Base-by-base conservation (phyloP, 805 yeast species). In the Saturnispora besseyi region DNA sequence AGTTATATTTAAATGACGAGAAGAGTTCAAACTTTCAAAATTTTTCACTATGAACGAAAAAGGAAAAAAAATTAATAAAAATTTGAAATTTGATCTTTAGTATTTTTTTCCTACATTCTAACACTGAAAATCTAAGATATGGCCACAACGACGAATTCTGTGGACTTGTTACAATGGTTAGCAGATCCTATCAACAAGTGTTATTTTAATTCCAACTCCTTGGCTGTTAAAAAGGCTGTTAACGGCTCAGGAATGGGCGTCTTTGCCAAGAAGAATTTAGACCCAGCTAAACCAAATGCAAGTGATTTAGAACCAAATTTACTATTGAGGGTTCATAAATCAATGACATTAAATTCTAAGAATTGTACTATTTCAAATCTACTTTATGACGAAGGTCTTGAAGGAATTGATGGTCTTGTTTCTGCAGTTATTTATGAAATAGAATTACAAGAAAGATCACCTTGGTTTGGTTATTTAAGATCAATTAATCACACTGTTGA, bases 361-460 rank as follows among this genome's bases (percentile, higher is more conserved):
- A 84, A 76, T 56, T 74, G 85, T 8, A 69, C 71, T 12, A 76
- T 90, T 30, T 78, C 87, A 29, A 85, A 89, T 56, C 59, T 89
- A 13, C 60, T 90, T 11, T 63, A 70, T 11, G 96, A 87, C 42
- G 73, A 73, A 29, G 72, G 67, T 2, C 64, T 84, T 4, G 75
- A 72, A 36, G 93, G 95, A 0, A 77, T 85, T 67, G 72, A 78
- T 40, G 84, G 81, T 0, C 68, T 90, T 46, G 78, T 84, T 6
- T 55, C 87, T 7, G 78, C 90, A 0, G 84, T 81, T 51, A 69
- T 89, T 28, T 88, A 86, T 59, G 98, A 91, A 61, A 64, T 72
- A 49, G 67, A 77, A 3, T 67, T 74, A 43, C 78, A 78, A 2
- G 67, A 71, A n/a, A 57, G 62, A 4, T 84, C 95, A n/a, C 96